Conservation (phyloP, 1,139 yeast species). For the Suhomyces kunorum region DNA sequence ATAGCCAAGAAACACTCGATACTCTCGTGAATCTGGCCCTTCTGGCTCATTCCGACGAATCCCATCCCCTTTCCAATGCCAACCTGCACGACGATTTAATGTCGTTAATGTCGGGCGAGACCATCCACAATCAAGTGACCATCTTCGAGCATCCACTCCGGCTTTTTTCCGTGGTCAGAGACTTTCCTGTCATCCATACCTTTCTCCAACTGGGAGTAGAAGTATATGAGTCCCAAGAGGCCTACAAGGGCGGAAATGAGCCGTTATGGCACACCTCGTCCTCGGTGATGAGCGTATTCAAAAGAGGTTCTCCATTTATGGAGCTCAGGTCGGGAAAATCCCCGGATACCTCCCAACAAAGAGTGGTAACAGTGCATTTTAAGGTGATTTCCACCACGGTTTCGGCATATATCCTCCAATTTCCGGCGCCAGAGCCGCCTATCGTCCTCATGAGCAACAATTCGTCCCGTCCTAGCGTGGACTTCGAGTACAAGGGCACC, state of each 20-base stretch:
- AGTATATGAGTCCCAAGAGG: slow-evolving; percentile 24
- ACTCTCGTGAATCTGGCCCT: slow-evolving; percentile 16
- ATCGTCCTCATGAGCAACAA: slow-evolving; percentile 33
- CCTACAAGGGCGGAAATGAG: slow-evolving; percentile 17
- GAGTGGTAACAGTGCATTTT: slow-evolving; percentile 28
- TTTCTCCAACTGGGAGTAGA: slow-evolving; percentile 31
- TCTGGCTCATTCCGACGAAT: neutral
- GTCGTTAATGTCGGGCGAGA: slow-evolving; percentile 30
- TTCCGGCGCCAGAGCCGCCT: slow-evolving; percentile 20
- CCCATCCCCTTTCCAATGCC: neutral
- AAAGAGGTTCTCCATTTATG: slow-evolving; percentile 36
- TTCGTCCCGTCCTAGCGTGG: slow-evolving; percentile 38
- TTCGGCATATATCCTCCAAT: slow-evolving; percentile 37
- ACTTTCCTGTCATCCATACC: slow-evolving; percentile 9
- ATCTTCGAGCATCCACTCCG: slow-evolving; percentile 28
- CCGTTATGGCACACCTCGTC: slow-evolving; percentile 26
- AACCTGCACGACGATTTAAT: neutral
- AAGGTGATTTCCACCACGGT: slow-evolving; percentile 34
- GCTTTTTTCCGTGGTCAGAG: slow-evolving; percentile 23
- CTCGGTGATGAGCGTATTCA: slow-evolving; percentile 34
- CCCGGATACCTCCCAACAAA: slow-evolving; percentile 15
- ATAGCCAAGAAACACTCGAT: slow-evolving; percentile 18
- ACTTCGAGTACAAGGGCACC: slow-evolving; percentile 30
- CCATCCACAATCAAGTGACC: slow-evolving; percentile 25
- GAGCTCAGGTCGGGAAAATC: slow-evolving; percentile 23